Conservation (phyloP, 1,284 basidiomycete species). For the Rhodotorula mucilaginosa region DNA sequence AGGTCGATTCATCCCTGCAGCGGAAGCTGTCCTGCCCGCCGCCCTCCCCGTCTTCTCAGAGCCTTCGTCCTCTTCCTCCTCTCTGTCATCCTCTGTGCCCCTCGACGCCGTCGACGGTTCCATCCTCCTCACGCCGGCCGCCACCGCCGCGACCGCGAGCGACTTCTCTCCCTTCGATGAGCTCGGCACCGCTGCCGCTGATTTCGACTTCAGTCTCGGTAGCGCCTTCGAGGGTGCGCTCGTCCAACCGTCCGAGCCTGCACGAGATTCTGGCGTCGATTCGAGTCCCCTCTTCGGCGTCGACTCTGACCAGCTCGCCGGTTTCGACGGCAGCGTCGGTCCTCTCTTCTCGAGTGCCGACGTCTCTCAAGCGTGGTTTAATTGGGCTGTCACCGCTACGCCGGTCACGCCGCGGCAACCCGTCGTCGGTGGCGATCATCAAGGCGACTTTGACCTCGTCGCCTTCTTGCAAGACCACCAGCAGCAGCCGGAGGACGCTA, state of each 20-base stretch:
- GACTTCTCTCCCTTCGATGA: constrained; percentile 1
- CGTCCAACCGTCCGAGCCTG: constrained; percentile 5
- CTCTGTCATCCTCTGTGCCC: not conserved
- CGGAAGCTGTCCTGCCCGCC: constrained; percentile 32
- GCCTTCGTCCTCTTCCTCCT: constrained; percentile 7
- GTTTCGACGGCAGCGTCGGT: constrained; percentile 1
- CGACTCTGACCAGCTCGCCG: not conserved
- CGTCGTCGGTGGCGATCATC: no score
- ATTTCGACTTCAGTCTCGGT: not conserved
- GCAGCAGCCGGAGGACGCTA: not conserved
- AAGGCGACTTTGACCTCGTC: constrained; percentile 24
- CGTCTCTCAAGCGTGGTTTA: constrained; percentile 25
- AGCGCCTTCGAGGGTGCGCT: not conserved
- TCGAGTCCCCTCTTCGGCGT: constrained; percentile 4
- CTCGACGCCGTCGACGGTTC: not conserved
- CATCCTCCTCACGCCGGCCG: not conserved
- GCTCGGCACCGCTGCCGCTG: not conserved
- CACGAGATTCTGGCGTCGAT: constrained; percentile 35
- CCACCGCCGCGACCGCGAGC: not conserved
- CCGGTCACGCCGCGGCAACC: not conserved
- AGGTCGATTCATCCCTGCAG: constrained; percentile 37
- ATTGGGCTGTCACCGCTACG: constrained; percentile 15
- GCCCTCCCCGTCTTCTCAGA: not conserved
- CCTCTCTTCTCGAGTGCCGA: constrained; percentile 1
- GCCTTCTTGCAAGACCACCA: constrained; percentile 22